Evolutionary conservation across 2,329 filamentous ascomycete species (phyloP), one percentile per base, ranked within the genome.

Genomic region (Emergomyces africanus): DNA sequence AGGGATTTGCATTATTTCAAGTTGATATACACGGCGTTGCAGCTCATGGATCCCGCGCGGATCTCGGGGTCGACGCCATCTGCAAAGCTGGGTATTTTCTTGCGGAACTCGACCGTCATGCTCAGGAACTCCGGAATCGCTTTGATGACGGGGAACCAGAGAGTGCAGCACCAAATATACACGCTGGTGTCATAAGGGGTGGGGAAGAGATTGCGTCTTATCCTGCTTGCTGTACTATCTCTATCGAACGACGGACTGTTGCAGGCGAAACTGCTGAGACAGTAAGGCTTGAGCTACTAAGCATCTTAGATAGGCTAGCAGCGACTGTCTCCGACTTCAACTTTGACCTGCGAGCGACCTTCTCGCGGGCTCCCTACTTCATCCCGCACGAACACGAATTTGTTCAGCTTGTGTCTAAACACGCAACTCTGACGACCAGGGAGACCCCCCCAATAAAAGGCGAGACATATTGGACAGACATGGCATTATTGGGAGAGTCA

Each of bases 181-280:
- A 82, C 51, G 78, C 76, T 4, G 77, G 76, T 0, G 61, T 78
- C 4, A 77, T 81, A 48, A 71, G 70, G 15, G 79, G 80, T 1
- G 79, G 79, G 0, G 78, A 81, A 58, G 80, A 82, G 55, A 68
- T 71, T 0, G 79, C 79, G 0, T 80, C 78, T 0, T 82, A 82
- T 55, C 78, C 79, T 0, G 75, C 72, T 0, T 67, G 68, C 18
- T 81, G 79, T 65, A 78, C 71, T 0, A 68, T 82, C 25, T 74
- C 72, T 0, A 57, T 81, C 1, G 79, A 82, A 61, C 72, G 77
- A 5, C 75, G 80, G 5, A 81, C 78, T 0, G 63, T 82, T 0
- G 54, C 54, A 20, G 54, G 54, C 2, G 41, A 44, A n/a, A 44
- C 41, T 3, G 41, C 41, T n/a, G 41, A 44, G n/a, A 20, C 41